These are phyloP conservation scores for Linderniella brevidens DNA, from an alignment of 257 asterid species.

Conservation along the genomic window DNA sequence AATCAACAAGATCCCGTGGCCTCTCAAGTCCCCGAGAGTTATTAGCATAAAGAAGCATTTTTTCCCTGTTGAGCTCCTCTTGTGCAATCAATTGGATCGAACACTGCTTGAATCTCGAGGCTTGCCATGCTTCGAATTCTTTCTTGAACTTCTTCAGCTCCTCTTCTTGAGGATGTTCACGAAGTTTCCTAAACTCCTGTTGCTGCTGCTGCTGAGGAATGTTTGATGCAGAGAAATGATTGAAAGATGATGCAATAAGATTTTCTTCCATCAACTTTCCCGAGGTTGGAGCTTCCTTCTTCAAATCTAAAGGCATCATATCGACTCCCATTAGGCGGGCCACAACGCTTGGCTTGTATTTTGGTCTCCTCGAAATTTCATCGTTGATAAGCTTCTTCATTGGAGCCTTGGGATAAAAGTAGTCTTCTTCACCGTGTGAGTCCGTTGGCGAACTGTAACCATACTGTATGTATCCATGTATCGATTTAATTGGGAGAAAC, in stretches of 20 bases:
- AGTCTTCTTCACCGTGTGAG: constrained; percentile 12
- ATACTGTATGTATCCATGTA: not conserved
- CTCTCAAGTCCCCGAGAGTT: constrained; percentile 25
- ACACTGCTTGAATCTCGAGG: constrained; percentile 54
- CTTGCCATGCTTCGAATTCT: constrained; percentile 92
- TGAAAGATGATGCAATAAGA: too few relatives aligned
- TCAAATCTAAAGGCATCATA: constrained; percentile 38
- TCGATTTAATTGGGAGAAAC: not conserved
- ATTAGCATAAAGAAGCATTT: constrained; percentile 36
- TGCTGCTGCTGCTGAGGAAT: constrained; percentile 24
- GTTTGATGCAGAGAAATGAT: constrained; percentile 14
- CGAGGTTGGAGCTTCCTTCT: constrained; percentile 15
- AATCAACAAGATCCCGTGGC: constrained; percentile 15
- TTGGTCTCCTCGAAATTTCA: constrained; percentile 43
- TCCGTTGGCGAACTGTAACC: not conserved
- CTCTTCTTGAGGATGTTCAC: constrained; percentile 98
- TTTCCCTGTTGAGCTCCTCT: constrained; percentile 69
- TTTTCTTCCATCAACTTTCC: too few relatives aligned
- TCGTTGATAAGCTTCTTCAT: constrained; percentile 58
- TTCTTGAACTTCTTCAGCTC: constrained; percentile 87
- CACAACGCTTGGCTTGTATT: constrained; percentile 58
- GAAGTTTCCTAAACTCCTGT: constrained; percentile 28
- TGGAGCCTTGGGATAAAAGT: constrained; percentile 42
- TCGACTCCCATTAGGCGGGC: constrained; percentile 99
- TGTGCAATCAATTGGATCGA: constrained; percentile 62